Evolutionary conservation across 1,284 basidiomycete genomes (phyloP).

Genomic region (Rhodotorula sp.): DNA sequence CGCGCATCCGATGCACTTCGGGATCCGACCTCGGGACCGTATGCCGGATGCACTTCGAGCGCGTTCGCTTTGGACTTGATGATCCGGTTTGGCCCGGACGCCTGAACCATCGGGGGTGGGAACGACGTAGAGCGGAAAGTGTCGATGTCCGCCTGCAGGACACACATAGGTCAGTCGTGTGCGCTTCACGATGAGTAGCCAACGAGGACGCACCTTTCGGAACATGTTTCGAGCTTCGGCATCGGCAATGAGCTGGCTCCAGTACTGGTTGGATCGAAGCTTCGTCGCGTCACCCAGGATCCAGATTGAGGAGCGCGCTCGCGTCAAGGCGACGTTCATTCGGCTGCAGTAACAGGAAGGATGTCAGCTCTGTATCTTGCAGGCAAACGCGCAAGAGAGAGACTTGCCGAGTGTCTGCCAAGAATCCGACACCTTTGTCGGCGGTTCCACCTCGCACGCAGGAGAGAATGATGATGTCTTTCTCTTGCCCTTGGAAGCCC

Average conservation of each 20-base stretch:
- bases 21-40: slow-evolving; percentile 5
- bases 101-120: slow-evolving; percentile 8
- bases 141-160: slow-evolving; percentile 15
- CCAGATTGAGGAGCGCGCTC: slow-evolving; percentile 90
- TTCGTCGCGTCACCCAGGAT: slow-evolving; percentile 87
- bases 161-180: neutral
- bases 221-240: slow-evolving; percentile 58
- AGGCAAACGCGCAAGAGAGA: no score
- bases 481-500: slow-evolving; percentile 97
- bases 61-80: slow-evolving; percentile 18
- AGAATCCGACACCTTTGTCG: slow-evolving; percentile 77
- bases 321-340: slow-evolving; percentile 97
- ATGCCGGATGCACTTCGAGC: slow-evolving; percentile 19
- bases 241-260: slow-evolving; percentile 74
- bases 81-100: slow-evolving; percentile 4
- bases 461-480: slow-evolving; percentile 91
- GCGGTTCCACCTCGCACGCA: slow-evolving; percentile 70
- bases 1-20: neutral
- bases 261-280: slow-evolving; percentile 74
- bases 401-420: slow-evolving; percentile 52
- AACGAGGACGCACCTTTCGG: slow-evolving; percentile 48
- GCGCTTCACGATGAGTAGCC: no score
- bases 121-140: slow-evolving; percentile 17
- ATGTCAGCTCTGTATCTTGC: neutral
- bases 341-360: slow-evolving; percentile 55